Base-by-base conservation (phyloP, 768 basidiomycete genomes). In the Trichaptum fuscoviolaceum region DNA sequence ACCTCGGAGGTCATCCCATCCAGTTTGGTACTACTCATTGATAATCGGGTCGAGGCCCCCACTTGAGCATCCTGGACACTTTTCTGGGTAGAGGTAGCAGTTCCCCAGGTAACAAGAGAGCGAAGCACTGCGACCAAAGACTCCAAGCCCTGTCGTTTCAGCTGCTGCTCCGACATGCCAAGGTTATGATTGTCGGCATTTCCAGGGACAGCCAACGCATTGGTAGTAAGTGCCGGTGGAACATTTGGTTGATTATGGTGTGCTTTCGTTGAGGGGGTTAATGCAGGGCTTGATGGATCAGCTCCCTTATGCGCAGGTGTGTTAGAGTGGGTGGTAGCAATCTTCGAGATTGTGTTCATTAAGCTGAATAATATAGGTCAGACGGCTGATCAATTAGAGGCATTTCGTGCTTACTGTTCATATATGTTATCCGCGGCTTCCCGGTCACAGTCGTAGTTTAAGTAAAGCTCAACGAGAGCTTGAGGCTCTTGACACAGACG, bases 371-470 rank as follows among this genome's bases (percentile, higher is more conserved):
- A 63, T 26, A 64, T 57, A 30, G 62, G 35, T 62, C 18, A 64
- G 9, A 57, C 10, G 15, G 63, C n/a, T 58, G 65, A 63, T 20
- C 3, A n/a, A 59, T 35, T 24, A 52, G 26, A 36, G 42, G 61
- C 36, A 59, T 27, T 27, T 4, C 27, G 35, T 7, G 78, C 89
- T 73, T 72, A 93, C 88, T 93, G 92, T 73, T 99, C 97, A 77
- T 99, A 99, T 66, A 99, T 96, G 78, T 99, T 99, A 73, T 97
- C 96, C 10, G 85, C 85, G 4, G 96, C 94, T 67, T 94, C 90
- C 67, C 94, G 87, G 73, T 99, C 97, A 75, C 97, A 99, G 74
- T 99, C 97, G 74, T 99, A 99, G 76, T 99, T 99, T 75, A 99
- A 88, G 78, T 99, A 99, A 66, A 99, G 88, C 76, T 99, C 97